These are phyloP conservation scores for Trametes meyenii DNA, from an alignment of 768 basidiomycete species.

Conservation along the genomic window DNA sequence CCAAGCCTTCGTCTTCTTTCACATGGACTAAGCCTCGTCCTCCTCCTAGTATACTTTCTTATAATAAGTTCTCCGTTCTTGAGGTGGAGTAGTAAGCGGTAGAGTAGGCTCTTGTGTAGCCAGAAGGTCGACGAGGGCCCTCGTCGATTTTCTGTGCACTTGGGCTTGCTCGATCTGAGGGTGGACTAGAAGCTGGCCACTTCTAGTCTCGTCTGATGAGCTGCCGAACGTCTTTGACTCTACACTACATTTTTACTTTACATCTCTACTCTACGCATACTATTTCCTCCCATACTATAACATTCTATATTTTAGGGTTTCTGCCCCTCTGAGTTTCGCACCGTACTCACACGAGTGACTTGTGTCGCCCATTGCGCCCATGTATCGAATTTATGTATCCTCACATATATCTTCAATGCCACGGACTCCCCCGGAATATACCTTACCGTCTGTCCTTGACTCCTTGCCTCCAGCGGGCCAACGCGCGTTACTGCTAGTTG, in stretches of 20 bases:
- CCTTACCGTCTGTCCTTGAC: too few species aligned
- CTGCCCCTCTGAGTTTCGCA: too few species aligned
- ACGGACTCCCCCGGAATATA: too few species aligned
- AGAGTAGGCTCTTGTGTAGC: background rate
- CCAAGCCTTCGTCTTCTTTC: background rate
- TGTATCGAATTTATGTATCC: too few species aligned
- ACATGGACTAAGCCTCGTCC: background rate
- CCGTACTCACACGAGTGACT: too few species aligned
- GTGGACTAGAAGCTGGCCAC: background rate
- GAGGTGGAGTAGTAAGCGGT: constrained; percentile 7
- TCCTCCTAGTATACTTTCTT: background rate
- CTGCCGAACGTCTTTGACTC: background rate
- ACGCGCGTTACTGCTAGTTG: too few species aligned
- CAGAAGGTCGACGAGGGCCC: background rate
- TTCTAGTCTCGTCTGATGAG: background rate
- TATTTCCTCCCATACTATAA: background rate
- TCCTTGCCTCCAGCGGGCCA: too few species aligned
- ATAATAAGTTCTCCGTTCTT: constrained; percentile 11
- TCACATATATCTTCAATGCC: too few species aligned
- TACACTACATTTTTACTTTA: background rate
- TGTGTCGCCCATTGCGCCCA: too few species aligned
- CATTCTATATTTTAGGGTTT: background rate
- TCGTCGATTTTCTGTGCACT: background rate
- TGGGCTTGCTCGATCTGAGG: constrained; percentile 4
- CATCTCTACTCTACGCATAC: background rate